Evolutionary conservation across 331 rosid species (phyloP).

Genomic region (Cydonia oblonga): DNA sequence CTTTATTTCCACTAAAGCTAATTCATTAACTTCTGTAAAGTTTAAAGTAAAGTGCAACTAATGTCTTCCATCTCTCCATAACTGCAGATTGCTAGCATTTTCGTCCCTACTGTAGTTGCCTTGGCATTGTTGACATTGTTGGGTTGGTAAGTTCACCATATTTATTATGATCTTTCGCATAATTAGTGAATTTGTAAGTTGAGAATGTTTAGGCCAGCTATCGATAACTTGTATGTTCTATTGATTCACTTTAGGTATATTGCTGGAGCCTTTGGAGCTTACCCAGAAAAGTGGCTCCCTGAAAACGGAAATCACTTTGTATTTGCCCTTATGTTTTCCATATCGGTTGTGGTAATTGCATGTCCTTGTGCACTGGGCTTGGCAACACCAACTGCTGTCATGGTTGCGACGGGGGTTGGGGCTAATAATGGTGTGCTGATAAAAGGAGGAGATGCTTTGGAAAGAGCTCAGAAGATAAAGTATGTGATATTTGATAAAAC

Average conservation of each 20-base stretch:
- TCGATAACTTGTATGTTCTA: constrained; percentile 1
- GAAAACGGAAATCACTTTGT: constrained; percentile 88
- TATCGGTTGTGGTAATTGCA: constrained; percentile 92
- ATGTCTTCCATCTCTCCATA: constrained; percentile 14
- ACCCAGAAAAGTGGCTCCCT: constrained; percentile 81
- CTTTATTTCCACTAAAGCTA: not conserved
- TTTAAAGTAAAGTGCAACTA: not conserved
- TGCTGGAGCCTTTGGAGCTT: constrained; percentile 72
- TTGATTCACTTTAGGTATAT: constrained; percentile 42
- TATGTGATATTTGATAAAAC: constrained; percentile 92
- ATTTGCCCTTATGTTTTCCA: constrained; percentile 95
- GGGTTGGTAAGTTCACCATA: constrained; percentile 51
- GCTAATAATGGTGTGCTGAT: constrained; percentile 93
- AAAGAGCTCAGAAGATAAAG: constrained; percentile 84
- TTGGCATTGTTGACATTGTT: constrained; percentile 69
- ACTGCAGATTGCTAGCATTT: constrained; percentile 87
- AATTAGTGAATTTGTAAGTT: not conserved
- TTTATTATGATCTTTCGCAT: not conserved
- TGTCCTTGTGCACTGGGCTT: constrained; percentile 98
- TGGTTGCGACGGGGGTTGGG: constrained; percentile 99
- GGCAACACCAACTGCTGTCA: constrained; percentile 99
- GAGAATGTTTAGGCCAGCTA: constrained; percentile 5
- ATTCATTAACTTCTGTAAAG: not conserved
- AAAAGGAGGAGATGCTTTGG: constrained; percentile 97
- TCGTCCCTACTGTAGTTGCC: constrained; percentile 75